Conservation (phyloP, 495 filamentous ascomycete genomes). For the Cenococcum geophilum region DNA sequence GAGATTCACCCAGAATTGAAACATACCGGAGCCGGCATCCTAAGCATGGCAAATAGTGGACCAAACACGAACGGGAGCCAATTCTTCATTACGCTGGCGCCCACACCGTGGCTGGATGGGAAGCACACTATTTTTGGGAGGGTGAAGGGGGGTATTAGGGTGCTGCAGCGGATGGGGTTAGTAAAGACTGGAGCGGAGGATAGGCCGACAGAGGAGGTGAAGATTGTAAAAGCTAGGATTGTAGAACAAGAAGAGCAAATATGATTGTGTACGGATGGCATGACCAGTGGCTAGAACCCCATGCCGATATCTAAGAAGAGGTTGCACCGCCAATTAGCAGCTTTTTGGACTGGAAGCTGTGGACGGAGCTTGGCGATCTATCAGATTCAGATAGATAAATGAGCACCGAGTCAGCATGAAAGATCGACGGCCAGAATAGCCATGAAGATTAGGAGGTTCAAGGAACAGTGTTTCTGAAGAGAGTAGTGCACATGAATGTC, state of each 20-base stretch:
- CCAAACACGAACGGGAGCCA: slow-evolving; percentile 88
- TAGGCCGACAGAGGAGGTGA: slow-evolving; percentile 74
- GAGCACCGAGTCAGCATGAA: no score
- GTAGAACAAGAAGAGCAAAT: slow-evolving; percentile 46
- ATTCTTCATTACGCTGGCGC: slow-evolving; percentile 87
- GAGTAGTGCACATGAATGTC: no score
- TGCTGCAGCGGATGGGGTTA: slow-evolving; percentile 84
- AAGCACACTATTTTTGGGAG: slow-evolving; percentile 97
- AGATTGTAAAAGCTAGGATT: slow-evolving; percentile 66
- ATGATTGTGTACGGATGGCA: not conserved
- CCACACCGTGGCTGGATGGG: slow-evolving; percentile 94
- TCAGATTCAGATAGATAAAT: no score
- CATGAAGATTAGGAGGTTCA: no score
- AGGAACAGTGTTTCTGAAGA: no score
- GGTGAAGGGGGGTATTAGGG: slow-evolving; percentile 74
- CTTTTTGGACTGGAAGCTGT: no score
- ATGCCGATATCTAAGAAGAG: no score
- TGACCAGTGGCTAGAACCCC: no score
- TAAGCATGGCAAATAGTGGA: slow-evolving; percentile 95
- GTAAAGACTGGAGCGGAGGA: slow-evolving; percentile 81
- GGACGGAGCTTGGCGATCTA: no score
- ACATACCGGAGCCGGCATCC: slow-evolving; percentile 87
- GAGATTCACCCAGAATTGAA: slow-evolving; percentile 73
- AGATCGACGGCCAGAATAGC: no score
- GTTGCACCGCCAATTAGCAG: no score